These are phyloP conservation scores for Spathaspora passalidarum DNA, from an alignment of 805 yeast species.

Conservation along the genomic window DNA sequence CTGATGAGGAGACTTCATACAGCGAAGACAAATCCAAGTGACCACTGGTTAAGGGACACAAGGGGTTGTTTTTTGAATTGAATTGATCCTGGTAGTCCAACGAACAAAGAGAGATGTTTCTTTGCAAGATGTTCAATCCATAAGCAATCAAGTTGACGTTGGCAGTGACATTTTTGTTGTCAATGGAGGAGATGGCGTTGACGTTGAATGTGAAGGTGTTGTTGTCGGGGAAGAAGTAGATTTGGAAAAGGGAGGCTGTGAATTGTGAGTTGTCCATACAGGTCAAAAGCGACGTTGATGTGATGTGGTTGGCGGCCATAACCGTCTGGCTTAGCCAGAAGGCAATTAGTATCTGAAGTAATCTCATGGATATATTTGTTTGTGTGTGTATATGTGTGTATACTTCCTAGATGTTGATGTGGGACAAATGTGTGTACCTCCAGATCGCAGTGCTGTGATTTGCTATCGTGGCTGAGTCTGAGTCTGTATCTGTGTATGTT, in stretches of 20 bases:
- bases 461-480: no score
- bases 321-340: slow-evolving; percentile 8
- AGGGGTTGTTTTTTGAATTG: slow-evolving; percentile 22
- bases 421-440: not conserved
- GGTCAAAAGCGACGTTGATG: slow-evolving; percentile 72
- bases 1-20: slow-evolving; percentile 38
- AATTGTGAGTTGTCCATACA: slow-evolving; percentile 90
- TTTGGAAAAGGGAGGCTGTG: slow-evolving; percentile 81
- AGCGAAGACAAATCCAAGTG: slow-evolving; percentile 67
- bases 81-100: slow-evolving; percentile 30
- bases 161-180: slow-evolving; percentile 57
- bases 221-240: slow-evolving; percentile 66
- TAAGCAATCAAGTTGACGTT: slow-evolving; percentile 68
- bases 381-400: not conserved
- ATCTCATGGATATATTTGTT: not conserved
- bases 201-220: slow-evolving; percentile 62
- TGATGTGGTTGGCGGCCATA: slow-evolving; percentile 27
- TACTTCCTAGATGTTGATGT: not conserved
- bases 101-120: slow-evolving; percentile 62
- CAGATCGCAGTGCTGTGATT: not conserved
- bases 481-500: no score
- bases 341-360: not conserved
- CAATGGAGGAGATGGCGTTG: slow-evolving; percentile 72
- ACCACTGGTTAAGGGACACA: slow-evolving; percentile 86
- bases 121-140: slow-evolving; percentile 64